Conservation (phyloP, 495 filamentous ascomycete genomes). For the Letharia lupina region DNA sequence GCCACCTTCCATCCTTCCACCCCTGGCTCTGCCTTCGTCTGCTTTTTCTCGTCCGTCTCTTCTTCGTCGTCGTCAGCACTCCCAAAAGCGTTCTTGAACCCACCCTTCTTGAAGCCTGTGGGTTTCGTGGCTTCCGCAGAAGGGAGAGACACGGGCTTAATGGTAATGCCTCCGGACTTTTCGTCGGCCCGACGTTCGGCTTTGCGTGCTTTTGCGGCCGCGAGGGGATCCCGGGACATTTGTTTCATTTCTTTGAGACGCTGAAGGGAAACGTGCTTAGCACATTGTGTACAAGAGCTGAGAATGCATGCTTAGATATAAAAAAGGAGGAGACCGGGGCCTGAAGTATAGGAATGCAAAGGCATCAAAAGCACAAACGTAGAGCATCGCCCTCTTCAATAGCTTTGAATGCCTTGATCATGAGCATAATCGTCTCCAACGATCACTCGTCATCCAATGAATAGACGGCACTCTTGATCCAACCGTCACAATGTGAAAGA, state of each 20-base stretch:
- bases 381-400: not conserved
- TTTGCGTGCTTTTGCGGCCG: slow-evolving; percentile 53
- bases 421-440: not conserved
- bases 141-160: slow-evolving; percentile 21
- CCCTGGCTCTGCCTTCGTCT: slow-evolving; percentile 39
- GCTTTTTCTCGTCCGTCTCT: slow-evolving; percentile 52
- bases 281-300: not conserved
- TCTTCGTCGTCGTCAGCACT: slow-evolving; percentile 35
- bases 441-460: not conserved
- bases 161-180: slow-evolving; percentile 38
- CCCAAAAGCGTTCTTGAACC: slow-evolving; percentile 55
- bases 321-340: not conserved
- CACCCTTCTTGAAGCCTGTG: slow-evolving; percentile 54
- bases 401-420: not conserved
- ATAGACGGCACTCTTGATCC: not conserved
- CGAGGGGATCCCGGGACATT: slow-evolving; percentile 49
- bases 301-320: not conserved
- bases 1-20: slow-evolving; percentile 44
- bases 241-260: slow-evolving; percentile 56
- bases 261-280: slow-evolving; percentile 24
- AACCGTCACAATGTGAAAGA: not conserved
- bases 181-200: slow-evolving; percentile 63
- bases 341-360: not conserved
- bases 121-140: slow-evolving; percentile 3
- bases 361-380: not conserved